Evolutionary conservation across 2,329 filamentous ascomycete genomes (phyloP), one percentile per base, ranked within the genome.

Genomic region (Lachnellula suecica): DNA sequence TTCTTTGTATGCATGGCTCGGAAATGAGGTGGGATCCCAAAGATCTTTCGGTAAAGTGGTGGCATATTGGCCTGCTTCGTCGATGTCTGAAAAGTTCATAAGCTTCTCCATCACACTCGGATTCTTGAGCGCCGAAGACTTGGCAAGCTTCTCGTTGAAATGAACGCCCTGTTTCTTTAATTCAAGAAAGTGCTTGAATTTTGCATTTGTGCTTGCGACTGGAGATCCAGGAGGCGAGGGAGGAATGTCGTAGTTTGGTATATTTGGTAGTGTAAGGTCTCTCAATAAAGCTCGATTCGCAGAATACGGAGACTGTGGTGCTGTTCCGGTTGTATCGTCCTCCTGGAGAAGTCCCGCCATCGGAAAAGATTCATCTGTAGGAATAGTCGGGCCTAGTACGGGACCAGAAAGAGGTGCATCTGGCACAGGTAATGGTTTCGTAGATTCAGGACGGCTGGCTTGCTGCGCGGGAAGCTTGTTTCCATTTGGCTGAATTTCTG

Each of bases 91-190:
- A 71, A 90, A 92, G 22, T 75, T 77, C 73, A 91, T 77, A 50
- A 93, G 74, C 70, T 89, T 91, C 57, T 87, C 83, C 69, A 84
- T 81, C 48, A 92, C 73, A 38, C 79, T 81, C 2, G 89, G 89
- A 65, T 93, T 93, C 47, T 82, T 81, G 53, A 92, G 73, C 7
- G 87, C 82, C 1, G 80, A 71, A 0, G 85, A 88, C 52, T 79
- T 77, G 31, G 87, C 81, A 8, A 94, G 74, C 56, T 87, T 85
- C 61, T 83, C 76, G 68, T 94, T 92, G 76, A 93, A 93, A 70
- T 94, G 89, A 15, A 85, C 77, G 4, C 85, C 85, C 57, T 86
- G 82, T 64, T 82, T 84, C 72, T 94, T 94, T n/a, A 93, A 77
- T 42, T 82, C 77, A 0, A 93, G 79, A 59, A 94, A 93, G 53